Percentiles rank a stretch among this genome's conserved stretches.
Evolutionary conservation across 2,329 filamentous ascomycete species (phyloP).

Genomic region (Diaporthe capsici): DNA sequence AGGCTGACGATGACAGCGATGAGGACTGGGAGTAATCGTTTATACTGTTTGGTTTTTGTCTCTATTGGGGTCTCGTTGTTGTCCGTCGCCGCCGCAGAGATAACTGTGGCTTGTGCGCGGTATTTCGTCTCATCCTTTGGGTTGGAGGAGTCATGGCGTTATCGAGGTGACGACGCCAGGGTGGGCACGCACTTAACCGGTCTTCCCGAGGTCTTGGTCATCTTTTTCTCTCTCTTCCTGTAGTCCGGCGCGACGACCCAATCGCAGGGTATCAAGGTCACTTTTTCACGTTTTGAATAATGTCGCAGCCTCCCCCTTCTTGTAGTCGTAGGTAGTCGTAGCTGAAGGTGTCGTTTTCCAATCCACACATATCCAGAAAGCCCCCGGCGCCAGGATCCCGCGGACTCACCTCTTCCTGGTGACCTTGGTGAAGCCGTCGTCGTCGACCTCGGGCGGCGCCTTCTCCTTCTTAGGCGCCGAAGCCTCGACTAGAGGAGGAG

Average conservation of each 20-base stretch:
- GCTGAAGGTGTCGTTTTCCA: not conserved
- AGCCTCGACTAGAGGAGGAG: constrained; percentile 69
- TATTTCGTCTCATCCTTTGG: constrained; percentile 7
- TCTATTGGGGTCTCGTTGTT: not conserved
- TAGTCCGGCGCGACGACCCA: constrained; percentile 16
- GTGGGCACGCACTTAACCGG: constrained; percentile 1
- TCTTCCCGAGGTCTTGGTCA: constrained; percentile 8
- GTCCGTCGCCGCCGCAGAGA: not conserved
- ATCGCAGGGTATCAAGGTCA: constrained; percentile 35
- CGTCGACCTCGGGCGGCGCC: constrained; percentile 79
- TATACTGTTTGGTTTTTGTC: not conserved
- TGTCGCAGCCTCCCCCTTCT: not conserved
- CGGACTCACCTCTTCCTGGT: constrained; percentile 74
- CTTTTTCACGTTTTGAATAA: constrained; percentile 9
- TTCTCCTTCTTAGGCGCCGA: constrained; percentile 69
- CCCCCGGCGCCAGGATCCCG: too few relatives aligned
- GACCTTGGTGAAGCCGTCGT: constrained; percentile 86
- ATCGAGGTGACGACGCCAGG: constrained; percentile 20
- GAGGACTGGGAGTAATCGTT: constrained; percentile 79
- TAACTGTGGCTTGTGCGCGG: not conserved
- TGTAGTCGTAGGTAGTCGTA: not conserved
- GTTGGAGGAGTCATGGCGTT: constrained; percentile 29
- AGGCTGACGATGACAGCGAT: constrained; percentile 73
- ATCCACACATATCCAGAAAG: not conserved
- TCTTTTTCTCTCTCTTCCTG: constrained; percentile 8